A percentile compares a stretch with the other conserved stretches of the same genome.
These are phyloP conservation scores for Pichia deserticola DNA, from an alignment of 805 yeast genomes.

Conservation along the genomic window DNA sequence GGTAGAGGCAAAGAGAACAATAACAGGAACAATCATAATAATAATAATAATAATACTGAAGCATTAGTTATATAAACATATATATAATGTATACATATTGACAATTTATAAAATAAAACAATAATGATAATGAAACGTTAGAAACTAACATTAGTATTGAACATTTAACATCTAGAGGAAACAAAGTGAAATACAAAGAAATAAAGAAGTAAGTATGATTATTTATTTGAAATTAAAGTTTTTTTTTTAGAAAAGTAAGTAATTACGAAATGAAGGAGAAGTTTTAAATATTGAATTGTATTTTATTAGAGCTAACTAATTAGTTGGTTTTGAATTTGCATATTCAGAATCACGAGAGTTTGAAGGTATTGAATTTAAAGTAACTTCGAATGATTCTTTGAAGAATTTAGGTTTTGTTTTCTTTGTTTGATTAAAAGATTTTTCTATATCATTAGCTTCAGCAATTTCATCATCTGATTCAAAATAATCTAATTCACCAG, in stretches of 20 bases:
- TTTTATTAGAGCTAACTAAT: too few species aligned
- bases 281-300: too few species aligned
- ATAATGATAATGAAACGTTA: neutral
- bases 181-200: too few species aligned
- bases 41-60: too few species aligned
- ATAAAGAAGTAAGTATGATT: neutral
- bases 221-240: neutral
- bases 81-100: neutral
- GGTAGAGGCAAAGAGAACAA: neutral
- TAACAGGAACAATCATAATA: neutral
- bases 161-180: neutral
- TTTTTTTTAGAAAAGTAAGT: too few species aligned
- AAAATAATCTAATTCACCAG: neutral
- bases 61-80: too few species aligned
- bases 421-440: conserved; percentile 2
- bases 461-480: conserved; percentile 6
- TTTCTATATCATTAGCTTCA: conserved; percentile 6
- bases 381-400: conserved; percentile 10
- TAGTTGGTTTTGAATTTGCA: too few species aligned
- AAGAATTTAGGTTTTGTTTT: conserved; percentile 6
- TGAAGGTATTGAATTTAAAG: neutral
- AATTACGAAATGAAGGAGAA: too few species aligned
- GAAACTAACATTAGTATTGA: too few species aligned
- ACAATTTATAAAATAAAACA: neutral
- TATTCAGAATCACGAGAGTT: too few species aligned